Base-by-base conservation (phyloP, 352 stramenopile genomes). In the Globisporangium abappressorium region DNA sequence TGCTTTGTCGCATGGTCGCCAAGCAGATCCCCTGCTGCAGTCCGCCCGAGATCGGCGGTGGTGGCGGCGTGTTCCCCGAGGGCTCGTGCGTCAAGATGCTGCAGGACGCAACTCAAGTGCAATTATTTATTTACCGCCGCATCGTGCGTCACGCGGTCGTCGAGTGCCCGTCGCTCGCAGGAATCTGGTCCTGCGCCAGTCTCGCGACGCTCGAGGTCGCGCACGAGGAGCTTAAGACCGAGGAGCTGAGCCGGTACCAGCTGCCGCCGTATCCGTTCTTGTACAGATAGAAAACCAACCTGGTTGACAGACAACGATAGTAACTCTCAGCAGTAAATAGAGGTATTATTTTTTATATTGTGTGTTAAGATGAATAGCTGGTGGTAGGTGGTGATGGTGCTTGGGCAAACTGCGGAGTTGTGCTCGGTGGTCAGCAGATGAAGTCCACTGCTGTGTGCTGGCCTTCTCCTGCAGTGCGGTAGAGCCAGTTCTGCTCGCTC, bases 1-100 rank as follows among this genome's bases (percentile, higher is more conserved):
- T 85, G 38, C 66, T 85, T 0, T 85, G 78, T 47, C 75, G 78
- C 4, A 71, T 83, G 47, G 62, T 85, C 26, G 74, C 70, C 22
- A 66, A 70, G 34, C 64, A 75, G 14, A 66, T 85, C 30, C 78
- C 76, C 33, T 85, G 76, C 30, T 85, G 78, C 43, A 68, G 80
- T 60, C 53, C 57, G 6, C 65, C 66, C 6, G 7, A 41, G 30
- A 47, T 58, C 54, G 28, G 65, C 47, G 12, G n/a, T 0, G 49
- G 30, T 26, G 62, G 66, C n/a, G 56, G 28, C 18, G 46, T 64
- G 5, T 36, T 68, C n/a, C 36, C 54, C 9, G 38, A 41, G 14
- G 65, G 65, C 26, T 51, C 56, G n/a, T 85, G 77, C 18, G 59
- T 78, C 34, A 66, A 61, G 62, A 43, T 60, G 38, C 41, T 82